These are phyloP conservation scores for Coniophora puteana DNA, from an alignment of 1,284 basidiomycete species.

Conservation along the genomic window DNA sequence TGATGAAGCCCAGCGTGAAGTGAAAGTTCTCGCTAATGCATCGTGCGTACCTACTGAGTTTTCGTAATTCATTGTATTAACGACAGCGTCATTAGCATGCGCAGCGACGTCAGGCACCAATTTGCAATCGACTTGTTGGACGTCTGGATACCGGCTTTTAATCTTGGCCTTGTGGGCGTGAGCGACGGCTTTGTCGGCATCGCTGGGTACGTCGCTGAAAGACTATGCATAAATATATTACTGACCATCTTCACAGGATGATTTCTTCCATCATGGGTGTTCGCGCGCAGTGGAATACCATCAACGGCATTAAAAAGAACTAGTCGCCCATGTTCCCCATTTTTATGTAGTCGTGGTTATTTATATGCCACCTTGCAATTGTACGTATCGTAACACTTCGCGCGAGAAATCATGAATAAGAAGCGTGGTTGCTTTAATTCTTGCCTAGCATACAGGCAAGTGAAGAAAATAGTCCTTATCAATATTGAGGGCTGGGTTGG, in stretches of 20 bases:
- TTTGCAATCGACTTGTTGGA: slow-evolving; percentile 81
- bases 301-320: slow-evolving; percentile 24
- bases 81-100: slow-evolving; percentile 45
- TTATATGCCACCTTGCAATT: too few relatives aligned
- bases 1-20: slow-evolving; percentile 64
- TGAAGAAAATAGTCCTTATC: background rate
- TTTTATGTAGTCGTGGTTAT: too few relatives aligned
- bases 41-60: slow-evolving; percentile 37
- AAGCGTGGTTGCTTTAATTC: too few relatives aligned
- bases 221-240: background rate
- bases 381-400: too few relatives aligned
- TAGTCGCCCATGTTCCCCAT: too few relatives aligned
- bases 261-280: slow-evolving; percentile 28
- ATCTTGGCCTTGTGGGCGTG: slow-evolving; percentile 73
- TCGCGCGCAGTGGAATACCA: slow-evolving; percentile 22
- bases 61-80: slow-evolving; percentile 8
- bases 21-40: slow-evolving; percentile 53
- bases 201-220: slow-evolving; percentile 60
- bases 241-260: slow-evolving; percentile 16
- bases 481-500: slow-evolving; percentile 1
- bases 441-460: too few relatives aligned
- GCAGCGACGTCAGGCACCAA: slow-evolving; percentile 66
- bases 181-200: slow-evolving; percentile 87
- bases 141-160: slow-evolving; percentile 87
- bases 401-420: too few relatives aligned